phyloP scores from a whole-genome alignment of 2,329 filamentous ascomycete species.

The Cercospora sesami region DNA sequence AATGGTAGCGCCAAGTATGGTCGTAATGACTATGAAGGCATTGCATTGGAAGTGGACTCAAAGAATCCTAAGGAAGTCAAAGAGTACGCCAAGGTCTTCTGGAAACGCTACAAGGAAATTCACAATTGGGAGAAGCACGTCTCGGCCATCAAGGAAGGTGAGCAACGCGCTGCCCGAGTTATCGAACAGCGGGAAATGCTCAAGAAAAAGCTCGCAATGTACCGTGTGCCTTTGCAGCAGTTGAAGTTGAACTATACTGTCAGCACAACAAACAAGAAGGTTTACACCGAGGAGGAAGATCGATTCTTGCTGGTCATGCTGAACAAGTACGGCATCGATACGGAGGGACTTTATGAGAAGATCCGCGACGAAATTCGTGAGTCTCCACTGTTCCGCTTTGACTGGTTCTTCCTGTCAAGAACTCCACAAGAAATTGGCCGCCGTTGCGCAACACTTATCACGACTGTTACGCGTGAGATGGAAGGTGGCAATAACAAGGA shows the following conservation, averaged over 20 bases:
- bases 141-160: slow-evolving; percentile 85
- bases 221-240: slow-evolving; percentile 95
- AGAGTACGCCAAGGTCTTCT: slow-evolving; percentile 91
- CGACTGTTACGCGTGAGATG: slow-evolving; percentile 92
- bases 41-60: slow-evolving; percentile 86
- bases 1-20: slow-evolving; percentile 94
- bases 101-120: slow-evolving; percentile 91
- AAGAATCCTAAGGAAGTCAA: slow-evolving; percentile 84
- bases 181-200: slow-evolving; percentile 92
- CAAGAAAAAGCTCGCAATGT: slow-evolving; percentile 91
- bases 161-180: slow-evolving; percentile 83
- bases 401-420: slow-evolving; percentile 98
- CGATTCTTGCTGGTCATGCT: slow-evolving; percentile 91
- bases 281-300: slow-evolving; percentile 98
- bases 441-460: slow-evolving; percentile 89
- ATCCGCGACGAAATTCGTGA: slow-evolving; percentile 98
- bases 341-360: slow-evolving; percentile 83
- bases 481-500: slow-evolving; percentile 59
- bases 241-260: slow-evolving; percentile 99
- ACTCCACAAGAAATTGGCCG: slow-evolving; percentile 91
- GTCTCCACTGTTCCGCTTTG: slow-evolving; percentile 91
- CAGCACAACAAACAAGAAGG: slow-evolving; percentile 98
- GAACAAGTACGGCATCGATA: slow-evolving; percentile 88
- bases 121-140: slow-evolving; percentile 86
- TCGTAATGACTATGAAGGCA: slow-evolving; percentile 78